Conservation (phyloP, 306 rosid genomes). For the Oemleria cerasiformis region DNA sequence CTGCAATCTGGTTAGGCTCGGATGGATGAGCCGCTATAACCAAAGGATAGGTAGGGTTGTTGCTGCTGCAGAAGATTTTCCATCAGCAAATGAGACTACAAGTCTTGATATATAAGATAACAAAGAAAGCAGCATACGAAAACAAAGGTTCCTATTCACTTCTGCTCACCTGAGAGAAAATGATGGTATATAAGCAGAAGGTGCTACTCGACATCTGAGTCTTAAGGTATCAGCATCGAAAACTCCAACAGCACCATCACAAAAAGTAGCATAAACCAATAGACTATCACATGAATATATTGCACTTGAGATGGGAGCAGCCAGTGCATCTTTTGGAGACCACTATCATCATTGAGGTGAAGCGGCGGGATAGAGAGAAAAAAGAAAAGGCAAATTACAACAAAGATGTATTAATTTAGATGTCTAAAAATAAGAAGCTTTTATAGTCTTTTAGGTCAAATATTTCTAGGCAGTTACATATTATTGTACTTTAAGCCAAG, state of each 20-base stretch:
- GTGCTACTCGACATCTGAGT: constrained; percentile 41
- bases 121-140: background rate
- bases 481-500: too few relatives aligned
- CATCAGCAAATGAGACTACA: background rate
- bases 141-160: background rate
- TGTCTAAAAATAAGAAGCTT: background rate
- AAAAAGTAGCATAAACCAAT: constrained; percentile 32
- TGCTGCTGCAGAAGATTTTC: constrained; percentile 19
- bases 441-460: background rate
- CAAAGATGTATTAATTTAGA: background rate
- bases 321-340: constrained; percentile 35
- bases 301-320: constrained; percentile 43
- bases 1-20: constrained; percentile 41
- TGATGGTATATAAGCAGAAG: constrained; percentile 40
- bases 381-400: constrained; percentile 4
- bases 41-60: constrained; percentile 30
- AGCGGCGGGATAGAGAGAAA: background rate
- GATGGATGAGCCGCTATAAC: constrained; percentile 45
- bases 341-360: constrained; percentile 24
- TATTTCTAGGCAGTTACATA: background rate
- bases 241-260: constrained; percentile 42
- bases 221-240: constrained; percentile 40
- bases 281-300: constrained; percentile 45
- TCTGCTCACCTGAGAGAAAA: constrained; percentile 31
- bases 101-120: background rate